phyloP scores from a whole-genome alignment of 768 basidiomycete species.

The Lactarius quietus region DNA sequence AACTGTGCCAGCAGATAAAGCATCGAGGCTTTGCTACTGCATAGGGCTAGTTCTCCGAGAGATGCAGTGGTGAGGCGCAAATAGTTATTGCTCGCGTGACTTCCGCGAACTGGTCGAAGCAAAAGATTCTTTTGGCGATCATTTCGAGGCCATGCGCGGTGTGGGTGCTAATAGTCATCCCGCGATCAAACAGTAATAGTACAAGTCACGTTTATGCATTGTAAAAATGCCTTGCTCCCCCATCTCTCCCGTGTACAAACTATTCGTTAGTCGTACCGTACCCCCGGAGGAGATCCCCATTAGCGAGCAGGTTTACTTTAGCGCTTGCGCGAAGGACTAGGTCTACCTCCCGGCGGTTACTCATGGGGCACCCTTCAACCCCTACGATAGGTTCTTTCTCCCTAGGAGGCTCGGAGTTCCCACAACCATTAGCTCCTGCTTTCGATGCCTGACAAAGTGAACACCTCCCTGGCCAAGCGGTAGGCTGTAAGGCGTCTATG shows the following conservation, averaged over 20 bases:
- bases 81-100: neutral
- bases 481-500: neutral
- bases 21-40: neutral
- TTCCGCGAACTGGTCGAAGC: neutral
- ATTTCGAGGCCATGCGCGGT: neutral
- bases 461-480: slow-evolving; percentile 32
- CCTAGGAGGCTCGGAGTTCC: slow-evolving; percentile 33
- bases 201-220: neutral
- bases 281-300: slow-evolving; percentile 29
- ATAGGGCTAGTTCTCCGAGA: neutral
- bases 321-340: slow-evolving; percentile 34
- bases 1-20: too few relatives aligned
- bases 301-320: slow-evolving; percentile 39
- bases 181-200: neutral
- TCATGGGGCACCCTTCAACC: slow-evolving; percentile 29
- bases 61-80: neutral
- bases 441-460: slow-evolving; percentile 32
- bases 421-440: slow-evolving; percentile 37
- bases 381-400: slow-evolving; percentile 32
- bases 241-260: neutral
- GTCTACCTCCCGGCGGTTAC: slow-evolving; percentile 32
- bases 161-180: neutral
- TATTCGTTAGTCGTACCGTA: slow-evolving; percentile 1
- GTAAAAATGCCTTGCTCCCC: neutral
- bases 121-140: neutral